phyloP scores from a whole-genome alignment of 371 early-diverging fungal species.

The Mucor plumbeus region DNA sequence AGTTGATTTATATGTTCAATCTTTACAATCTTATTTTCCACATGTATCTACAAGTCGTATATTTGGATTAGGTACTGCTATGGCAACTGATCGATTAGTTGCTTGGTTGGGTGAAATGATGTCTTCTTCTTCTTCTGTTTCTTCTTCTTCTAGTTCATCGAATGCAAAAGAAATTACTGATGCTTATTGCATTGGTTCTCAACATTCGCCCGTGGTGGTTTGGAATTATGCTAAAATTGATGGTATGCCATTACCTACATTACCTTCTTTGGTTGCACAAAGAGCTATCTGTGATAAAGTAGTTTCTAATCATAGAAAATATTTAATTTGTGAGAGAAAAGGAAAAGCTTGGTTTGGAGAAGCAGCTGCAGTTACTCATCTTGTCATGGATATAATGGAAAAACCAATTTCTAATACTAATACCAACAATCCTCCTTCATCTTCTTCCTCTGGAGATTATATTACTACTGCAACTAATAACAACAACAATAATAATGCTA shows the following conservation, averaged over 20 bases:
- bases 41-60: conserved; percentile 74
- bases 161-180: neutral
- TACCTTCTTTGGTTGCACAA: conserved; percentile 53
- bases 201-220: conserved; percentile 69
- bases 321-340: conserved; percentile 74
- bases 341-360: conserved; percentile 84
- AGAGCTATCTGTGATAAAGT: conserved; percentile 47
- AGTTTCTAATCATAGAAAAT: conserved; percentile 58
- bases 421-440: neutral
- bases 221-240: conserved; percentile 75
- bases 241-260: conserved; percentile 59
- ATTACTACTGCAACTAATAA: neutral
- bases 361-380: conserved; percentile 67
- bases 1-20: conserved; percentile 75
- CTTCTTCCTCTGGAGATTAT: neutral
- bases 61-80: conserved; percentile 81
- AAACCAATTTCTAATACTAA: too few species aligned
- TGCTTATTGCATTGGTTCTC: conserved; percentile 78
- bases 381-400: conserved; percentile 33
- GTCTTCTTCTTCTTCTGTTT: neutral
- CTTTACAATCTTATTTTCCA: conserved; percentile 69
- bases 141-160: conserved; percentile 9
- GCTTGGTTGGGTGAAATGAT: conserved; percentile 52
- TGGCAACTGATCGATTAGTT: conserved; percentile 72
- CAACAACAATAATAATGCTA: conserved; percentile 4